phyloP scores from a whole-genome alignment of 140 eudicot species.

The Oenanthe javanica region DNA sequence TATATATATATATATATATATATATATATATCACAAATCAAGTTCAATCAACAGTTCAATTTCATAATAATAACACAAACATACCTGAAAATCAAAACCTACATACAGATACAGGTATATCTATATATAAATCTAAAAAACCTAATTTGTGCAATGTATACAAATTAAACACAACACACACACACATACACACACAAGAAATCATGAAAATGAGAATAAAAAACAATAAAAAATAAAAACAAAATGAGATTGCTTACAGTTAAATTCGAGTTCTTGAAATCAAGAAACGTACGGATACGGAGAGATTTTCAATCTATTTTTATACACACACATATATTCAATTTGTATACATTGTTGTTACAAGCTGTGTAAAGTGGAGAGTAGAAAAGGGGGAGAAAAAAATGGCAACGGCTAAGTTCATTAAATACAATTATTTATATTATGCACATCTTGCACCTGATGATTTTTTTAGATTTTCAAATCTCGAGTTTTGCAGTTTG shows the following conservation, averaged over 20 bases:
- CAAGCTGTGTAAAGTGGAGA: background rate
- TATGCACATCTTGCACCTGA: background rate
- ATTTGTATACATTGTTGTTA: background rate
- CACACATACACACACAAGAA: background rate
- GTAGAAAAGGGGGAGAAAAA: background rate
- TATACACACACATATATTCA: too few species aligned
- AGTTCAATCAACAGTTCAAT: background rate
- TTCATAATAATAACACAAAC: background rate
- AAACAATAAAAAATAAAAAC: too few species aligned
- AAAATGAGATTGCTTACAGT: background rate
- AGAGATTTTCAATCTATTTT: too few species aligned
- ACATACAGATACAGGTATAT: background rate
- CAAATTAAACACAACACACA: too few species aligned
- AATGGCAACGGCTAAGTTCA: background rate
- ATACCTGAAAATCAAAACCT: background rate
- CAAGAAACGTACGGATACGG: background rate
- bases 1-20: too few species aligned
- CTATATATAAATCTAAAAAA: too few species aligned
- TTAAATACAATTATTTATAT: background rate
- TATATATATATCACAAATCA: background rate
- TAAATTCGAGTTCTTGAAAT: background rate
- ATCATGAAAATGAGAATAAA: background rate
- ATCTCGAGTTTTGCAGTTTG: too few species aligned
- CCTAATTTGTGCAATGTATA: background rate
- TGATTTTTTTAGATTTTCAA: background rate